A percentile compares a stretch with the other conserved stretches of the same genome.
Evolutionary conservation across 2,329 filamentous ascomycete species (phyloP).

Genomic region (Calonectria pseudoturangicola): DNA sequence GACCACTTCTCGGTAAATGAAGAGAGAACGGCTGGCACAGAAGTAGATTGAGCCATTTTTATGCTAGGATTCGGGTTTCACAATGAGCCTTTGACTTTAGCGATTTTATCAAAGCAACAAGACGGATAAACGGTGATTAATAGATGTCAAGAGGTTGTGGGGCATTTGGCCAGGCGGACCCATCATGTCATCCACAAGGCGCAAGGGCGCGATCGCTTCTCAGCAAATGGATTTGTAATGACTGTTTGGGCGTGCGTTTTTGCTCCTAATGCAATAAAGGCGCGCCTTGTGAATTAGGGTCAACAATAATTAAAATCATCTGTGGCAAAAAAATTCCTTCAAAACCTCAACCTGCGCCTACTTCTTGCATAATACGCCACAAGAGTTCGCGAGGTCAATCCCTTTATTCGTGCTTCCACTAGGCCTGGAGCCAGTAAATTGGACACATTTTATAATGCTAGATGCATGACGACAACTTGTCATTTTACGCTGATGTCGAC

Average conservation of each 20-base stretch:
- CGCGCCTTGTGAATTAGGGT: not conserved
- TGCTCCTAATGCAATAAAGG: not conserved
- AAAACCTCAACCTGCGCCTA: too few species aligned
- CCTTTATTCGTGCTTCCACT: too few species aligned
- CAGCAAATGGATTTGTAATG: not conserved
- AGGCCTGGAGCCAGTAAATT: too few species aligned
- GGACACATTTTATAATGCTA: too few species aligned
- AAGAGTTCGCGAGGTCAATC: too few species aligned
- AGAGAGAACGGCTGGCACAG: constrained; percentile 53
- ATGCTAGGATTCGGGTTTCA: not conserved
- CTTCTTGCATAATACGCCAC: too few species aligned
- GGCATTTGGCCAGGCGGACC: not conserved
- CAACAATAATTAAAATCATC: not conserved
- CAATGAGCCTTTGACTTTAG: not conserved
- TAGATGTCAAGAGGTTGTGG: not conserved
- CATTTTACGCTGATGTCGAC: too few species aligned
- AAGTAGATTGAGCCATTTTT: constrained; percentile 46
- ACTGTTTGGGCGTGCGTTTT: not conserved
- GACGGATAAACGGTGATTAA: constrained; percentile 8
- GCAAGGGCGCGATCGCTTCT: constrained; percentile 27
- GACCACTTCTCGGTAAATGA: constrained; percentile 57
- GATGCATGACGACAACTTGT: too few species aligned
- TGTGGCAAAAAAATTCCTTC: too few species aligned
- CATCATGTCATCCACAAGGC: constrained; percentile 38
- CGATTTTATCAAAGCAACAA: not conserved